phyloP scores from a whole-genome alignment of 306 rosid species.

The Argentina anserina region DNA sequence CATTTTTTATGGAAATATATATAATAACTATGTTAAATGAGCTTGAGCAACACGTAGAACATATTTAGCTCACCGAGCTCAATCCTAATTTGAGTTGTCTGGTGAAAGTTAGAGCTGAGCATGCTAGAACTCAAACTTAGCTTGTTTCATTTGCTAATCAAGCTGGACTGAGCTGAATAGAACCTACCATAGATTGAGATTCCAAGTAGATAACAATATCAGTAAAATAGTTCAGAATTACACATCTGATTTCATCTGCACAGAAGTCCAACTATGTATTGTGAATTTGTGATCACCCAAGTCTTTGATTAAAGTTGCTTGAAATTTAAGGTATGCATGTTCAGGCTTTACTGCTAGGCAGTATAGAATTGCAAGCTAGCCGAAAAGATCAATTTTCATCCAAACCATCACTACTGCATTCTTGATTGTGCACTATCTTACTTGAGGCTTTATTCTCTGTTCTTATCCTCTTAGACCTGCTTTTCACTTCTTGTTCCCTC shows the following conservation, averaged over 20 bases:
- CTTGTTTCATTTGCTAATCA: too few species aligned
- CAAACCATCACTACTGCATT: not conserved
- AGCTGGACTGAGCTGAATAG: too few species aligned
- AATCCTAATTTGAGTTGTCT: too few species aligned
- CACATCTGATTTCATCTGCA: not conserved
- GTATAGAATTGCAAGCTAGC: not conserved
- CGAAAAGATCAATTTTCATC: not conserved
- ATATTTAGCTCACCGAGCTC: too few species aligned
- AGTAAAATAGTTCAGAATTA: not conserved
- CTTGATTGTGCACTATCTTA: constrained; percentile 5
- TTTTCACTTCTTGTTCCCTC: constrained; percentile 12
- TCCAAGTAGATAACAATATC: not conserved
- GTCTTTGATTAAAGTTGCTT: not conserved
- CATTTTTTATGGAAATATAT: too few species aligned
- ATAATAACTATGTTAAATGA: too few species aligned
- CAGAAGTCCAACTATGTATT: not conserved
- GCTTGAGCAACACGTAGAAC: too few species aligned
- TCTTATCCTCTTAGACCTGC: constrained; percentile 12
- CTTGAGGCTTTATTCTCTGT: constrained; percentile 16
- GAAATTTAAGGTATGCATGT: not conserved
- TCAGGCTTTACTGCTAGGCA: not conserved
- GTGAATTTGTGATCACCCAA: not conserved
- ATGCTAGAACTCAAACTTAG: too few species aligned
- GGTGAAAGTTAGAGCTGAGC: too few species aligned
- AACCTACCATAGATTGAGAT: not conserved